Evolutionary conservation across 2,329 filamentous ascomycete species (phyloP).

Genomic region (Fusarium sp.): DNA sequence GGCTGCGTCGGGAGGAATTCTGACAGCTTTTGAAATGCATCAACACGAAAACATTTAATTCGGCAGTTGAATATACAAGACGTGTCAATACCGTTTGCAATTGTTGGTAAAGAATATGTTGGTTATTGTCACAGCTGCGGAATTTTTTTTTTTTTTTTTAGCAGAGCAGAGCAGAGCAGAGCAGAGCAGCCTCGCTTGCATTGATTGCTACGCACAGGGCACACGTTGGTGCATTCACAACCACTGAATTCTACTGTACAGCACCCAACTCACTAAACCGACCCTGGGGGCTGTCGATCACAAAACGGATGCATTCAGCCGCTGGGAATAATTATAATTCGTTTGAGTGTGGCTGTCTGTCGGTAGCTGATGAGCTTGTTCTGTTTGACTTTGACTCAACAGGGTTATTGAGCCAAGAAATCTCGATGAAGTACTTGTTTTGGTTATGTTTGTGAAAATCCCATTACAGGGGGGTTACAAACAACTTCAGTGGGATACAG

Average conservation of each 20-base stretch:
- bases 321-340: background rate
- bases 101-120: background rate
- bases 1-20: constrained; percentile 13
- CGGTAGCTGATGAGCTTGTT: constrained; percentile 7
- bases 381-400: background rate
- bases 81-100: background rate
- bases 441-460: constrained; percentile 20
- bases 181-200: background rate
- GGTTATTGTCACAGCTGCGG: background rate
- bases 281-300: constrained; percentile 12
- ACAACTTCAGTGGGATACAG: no score
- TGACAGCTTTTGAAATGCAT: constrained; percentile 7
- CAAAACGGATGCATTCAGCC: background rate
- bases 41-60: background rate
- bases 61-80: background rate
- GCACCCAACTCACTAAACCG: background rate
- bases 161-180: background rate
- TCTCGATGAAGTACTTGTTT: background rate
- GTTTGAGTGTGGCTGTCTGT: background rate
- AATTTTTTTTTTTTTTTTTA: constrained; percentile 4
- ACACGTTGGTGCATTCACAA: constrained; percentile 3
- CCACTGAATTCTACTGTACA: no score
- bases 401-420: background rate
- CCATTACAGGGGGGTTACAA: constrained; percentile 1
- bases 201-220: constrained; percentile 19